Base-by-base conservation (phyloP, 768 basidiomycete genomes). In the Psilocybe tampanensis region DNA sequence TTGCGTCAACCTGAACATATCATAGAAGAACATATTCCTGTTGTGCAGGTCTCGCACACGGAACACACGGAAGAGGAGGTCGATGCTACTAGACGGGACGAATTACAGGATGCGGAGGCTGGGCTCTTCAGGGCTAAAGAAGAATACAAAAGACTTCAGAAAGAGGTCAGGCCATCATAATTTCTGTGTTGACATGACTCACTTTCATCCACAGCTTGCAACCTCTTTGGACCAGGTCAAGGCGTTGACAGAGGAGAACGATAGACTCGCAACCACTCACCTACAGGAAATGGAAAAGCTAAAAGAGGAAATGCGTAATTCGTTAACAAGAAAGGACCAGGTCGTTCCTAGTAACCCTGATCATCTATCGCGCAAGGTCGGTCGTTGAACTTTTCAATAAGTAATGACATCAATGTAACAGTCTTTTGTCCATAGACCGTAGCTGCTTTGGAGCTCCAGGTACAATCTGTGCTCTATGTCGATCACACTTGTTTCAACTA, bases 61-160 rank as follows among this genome's bases (percentile, higher is more conserved):
- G 55, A 60, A 21, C 47, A 43, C 15, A 53, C 21, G 13, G 55
- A 60, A 21, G 55, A 58, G n/a, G 55, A 54, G 17, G 44, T 47
- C 19, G 44, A 55, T 42, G 34, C 57, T 6, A 56, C 61, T 21
- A 56, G 58, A 6, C 55, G 56, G 54, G 60, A 66, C 61, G 63
- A 67, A 53, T 39, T 69, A 21, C 53, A 67, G 47, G 65, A 68
- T 26, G 72, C 67, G 15, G 73, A 72, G 56, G 60, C 51, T 23
- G 68, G 70, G n/a, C 54, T 73, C 8, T 60, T 58, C n/a, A 68
- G 64, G 55, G 73, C 70, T 6, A 68, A 67, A 47, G 62, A 66
- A 41, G 72, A 71, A 47, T 72, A 71, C 52, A 47, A 58, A 21
- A 64, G 57, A 34, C 44, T 74, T 19, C 68, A 70, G 47, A 64